A percentile compares a stretch with the other conserved stretches of the same genome.
phyloP scores from a whole-genome alignment of 345 rosid genomes.

The Salix suchowensis region DNA sequence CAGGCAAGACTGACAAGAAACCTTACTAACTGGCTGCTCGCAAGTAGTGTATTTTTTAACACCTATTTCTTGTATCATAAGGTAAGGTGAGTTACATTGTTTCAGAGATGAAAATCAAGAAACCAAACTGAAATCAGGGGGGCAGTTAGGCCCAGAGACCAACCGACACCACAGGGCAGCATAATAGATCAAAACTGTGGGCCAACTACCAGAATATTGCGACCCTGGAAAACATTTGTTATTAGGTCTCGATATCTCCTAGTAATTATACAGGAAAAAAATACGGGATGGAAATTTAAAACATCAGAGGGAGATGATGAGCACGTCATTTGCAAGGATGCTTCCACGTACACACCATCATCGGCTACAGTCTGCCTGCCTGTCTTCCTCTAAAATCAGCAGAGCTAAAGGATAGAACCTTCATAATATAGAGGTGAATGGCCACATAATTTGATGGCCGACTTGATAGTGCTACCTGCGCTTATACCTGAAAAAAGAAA shows the following conservation, averaged over 20 bases:
- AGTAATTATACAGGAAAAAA: too few relatives aligned
- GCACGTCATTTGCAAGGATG: background rate
- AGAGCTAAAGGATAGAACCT: background rate
- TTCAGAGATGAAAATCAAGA: background rate
- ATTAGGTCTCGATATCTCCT: background rate
- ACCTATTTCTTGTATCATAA: background rate
- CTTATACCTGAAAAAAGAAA: constrained; percentile 20
- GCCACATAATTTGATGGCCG: background rate
- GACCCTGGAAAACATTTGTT: background rate
- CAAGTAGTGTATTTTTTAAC: background rate
- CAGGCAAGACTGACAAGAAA: background rate
- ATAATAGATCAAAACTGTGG: background rate
- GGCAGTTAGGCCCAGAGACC: background rate
- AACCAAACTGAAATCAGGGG: background rate
- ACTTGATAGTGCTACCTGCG: constrained; percentile 17
- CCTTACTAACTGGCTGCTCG: background rate
- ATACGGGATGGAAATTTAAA: background rate
- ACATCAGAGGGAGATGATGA: background rate
- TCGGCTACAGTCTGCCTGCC: background rate
- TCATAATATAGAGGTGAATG: background rate
- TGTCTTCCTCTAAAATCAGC: background rate
- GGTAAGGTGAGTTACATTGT: background rate
- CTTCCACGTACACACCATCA: background rate
- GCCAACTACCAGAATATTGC: background rate
- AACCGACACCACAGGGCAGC: background rate